Evolutionary conservation across 257 asterid genomes (phyloP).

Genomic region (Nicotiana tomentosiformis): DNA sequence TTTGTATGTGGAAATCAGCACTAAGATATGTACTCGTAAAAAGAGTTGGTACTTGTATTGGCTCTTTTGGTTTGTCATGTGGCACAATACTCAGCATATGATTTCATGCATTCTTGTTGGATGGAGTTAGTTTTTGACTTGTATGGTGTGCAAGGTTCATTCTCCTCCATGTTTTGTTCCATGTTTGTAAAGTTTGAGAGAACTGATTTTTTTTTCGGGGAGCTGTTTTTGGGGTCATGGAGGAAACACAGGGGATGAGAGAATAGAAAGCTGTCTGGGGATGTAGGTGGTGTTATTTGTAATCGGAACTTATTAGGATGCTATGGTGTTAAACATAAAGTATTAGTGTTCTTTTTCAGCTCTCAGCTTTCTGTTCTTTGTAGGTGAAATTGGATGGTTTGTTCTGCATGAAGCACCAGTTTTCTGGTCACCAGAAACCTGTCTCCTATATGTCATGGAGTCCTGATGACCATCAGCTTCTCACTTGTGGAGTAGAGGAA

Average conservation of each 20-base stretch:
- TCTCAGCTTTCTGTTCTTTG: constrained; percentile 14
- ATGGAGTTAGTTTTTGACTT: neutral
- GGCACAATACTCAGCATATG: neutral
- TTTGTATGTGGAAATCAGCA: neutral
- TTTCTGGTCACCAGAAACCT: constrained; percentile 70
- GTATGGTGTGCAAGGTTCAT: neutral
- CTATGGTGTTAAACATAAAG: neutral
- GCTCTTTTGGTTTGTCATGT: neutral
- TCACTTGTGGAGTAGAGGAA: constrained; percentile 88
- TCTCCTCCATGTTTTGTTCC: neutral
- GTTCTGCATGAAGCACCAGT: constrained; percentile 43
- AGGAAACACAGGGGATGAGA: neutral
- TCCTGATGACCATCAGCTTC: constrained; percentile 66
- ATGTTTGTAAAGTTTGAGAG: neutral
- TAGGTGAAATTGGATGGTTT: constrained; percentile 51
- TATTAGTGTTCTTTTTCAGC: neutral
- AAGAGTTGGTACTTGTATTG: neutral
- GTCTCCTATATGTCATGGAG: constrained; percentile 80
- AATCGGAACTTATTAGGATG: neutral
- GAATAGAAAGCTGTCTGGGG: neutral
- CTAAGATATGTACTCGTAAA: neutral
- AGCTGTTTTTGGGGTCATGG: neutral
- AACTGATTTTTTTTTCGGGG: neutral
- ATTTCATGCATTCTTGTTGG: neutral
- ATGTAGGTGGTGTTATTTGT: neutral